Conservation (phyloP, 441 rosid species). For the Biscutella laevigata region DNA sequence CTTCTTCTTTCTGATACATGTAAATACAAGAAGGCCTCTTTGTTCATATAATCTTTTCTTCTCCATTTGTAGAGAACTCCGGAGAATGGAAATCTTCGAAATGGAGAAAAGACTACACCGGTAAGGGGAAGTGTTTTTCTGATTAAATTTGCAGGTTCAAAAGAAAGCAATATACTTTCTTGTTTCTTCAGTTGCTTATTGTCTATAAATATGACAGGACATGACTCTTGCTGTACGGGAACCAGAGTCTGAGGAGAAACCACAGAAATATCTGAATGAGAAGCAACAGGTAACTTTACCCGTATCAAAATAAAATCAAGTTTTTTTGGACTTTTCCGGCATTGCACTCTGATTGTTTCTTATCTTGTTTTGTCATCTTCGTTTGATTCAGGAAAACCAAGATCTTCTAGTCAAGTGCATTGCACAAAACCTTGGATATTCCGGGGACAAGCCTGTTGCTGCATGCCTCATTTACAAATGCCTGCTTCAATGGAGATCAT, state of each 20-base stretch:
- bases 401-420: conserved; percentile 88
- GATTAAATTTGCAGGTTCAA: background rate
- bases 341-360: conserved; percentile 2
- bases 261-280: conserved; percentile 91
- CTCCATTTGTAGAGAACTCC: conserved; percentile 56
- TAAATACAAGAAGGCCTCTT: conserved; percentile 9
- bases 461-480: conserved; percentile 94
- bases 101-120: conserved; percentile 65
- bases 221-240: conserved; percentile 52
- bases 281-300: conserved; percentile 74
- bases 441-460: conserved; percentile 90
- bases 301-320: background rate
- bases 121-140: conserved; percentile 37
- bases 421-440: conserved; percentile 85
- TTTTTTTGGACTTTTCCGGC: background rate
- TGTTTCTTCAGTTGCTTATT: conserved; percentile 34
- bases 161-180: conserved; percentile 5
- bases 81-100: conserved; percentile 60
- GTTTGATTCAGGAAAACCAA: conserved; percentile 79
- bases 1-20: background rate
- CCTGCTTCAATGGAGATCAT: conserved; percentile 99
- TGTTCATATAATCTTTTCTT: conserved; percentile 23
- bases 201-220: conserved; percentile 38
- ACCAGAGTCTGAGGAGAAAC: conserved; percentile 95
- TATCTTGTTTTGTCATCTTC: conserved; percentile 13